Evolutionary conservation across 2,329 filamentous ascomycete species (phyloP).

Genomic region (Apiospora phragmitis): DNA sequence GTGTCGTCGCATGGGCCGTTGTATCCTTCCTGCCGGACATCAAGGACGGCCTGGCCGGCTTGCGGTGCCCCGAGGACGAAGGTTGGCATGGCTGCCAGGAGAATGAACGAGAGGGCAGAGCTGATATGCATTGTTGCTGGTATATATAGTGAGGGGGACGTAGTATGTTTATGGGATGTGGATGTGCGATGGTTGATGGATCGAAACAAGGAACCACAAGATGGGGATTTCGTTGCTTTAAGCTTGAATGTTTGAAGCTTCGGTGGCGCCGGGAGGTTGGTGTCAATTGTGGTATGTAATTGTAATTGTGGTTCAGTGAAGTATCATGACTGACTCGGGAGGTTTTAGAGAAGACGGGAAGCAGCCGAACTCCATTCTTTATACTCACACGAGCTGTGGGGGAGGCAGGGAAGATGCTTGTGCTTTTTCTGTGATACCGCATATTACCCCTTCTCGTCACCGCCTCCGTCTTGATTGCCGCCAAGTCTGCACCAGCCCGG

Average conservation of each 20-base stretch:
- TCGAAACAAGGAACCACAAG: neutral
- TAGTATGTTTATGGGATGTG: neutral
- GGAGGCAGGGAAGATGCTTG: neutral
- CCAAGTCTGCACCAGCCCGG: neutral
- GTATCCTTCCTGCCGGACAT: neutral
- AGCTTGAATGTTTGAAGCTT: neutral
- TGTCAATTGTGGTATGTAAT: no score
- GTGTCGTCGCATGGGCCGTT: neutral
- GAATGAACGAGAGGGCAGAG: neutral
- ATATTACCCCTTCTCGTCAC: neutral
- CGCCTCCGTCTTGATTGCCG: neutral
- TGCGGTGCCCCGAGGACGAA: neutral
- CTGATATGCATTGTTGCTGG: neutral
- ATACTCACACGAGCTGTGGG: neutral
- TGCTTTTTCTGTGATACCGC: neutral
- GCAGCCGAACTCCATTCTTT: neutral
- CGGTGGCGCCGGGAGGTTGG: neutral
- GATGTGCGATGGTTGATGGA: neutral
- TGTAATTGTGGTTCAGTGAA: neutral
- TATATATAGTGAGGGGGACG: neutral
- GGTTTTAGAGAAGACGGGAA: neutral
- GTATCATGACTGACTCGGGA: conserved; percentile 6
- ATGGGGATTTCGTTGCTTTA: neutral
- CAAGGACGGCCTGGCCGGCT: neutral
- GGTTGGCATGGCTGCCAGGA: neutral